These are phyloP conservation scores for Cladobotryum protrusum DNA, from an alignment of 2,329 filamentous ascomycete genomes.

Conservation along the genomic window DNA sequence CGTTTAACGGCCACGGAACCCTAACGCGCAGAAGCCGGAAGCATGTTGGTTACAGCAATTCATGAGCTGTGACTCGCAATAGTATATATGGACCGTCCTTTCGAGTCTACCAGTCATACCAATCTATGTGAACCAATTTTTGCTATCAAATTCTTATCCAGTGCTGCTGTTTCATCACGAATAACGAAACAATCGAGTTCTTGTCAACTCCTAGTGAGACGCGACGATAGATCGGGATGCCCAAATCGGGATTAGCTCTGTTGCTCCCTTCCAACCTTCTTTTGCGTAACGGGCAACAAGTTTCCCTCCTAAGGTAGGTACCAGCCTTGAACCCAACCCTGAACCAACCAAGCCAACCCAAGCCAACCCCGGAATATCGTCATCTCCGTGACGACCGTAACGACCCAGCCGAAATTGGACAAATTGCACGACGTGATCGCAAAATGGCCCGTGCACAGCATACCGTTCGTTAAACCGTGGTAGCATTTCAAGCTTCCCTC, in stretches of 20 bases:
- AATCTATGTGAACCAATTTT: not conserved
- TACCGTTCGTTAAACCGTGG: conserved; percentile 12
- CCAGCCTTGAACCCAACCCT: too few relatives aligned
- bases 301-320: too few relatives aligned
- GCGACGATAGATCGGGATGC: conserved; percentile 6
- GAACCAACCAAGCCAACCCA: too few relatives aligned
- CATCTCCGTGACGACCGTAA: conserved; percentile 30
- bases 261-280: not conserved
- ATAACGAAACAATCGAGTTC: conserved; percentile 2
- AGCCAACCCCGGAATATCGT: conserved; percentile 19
- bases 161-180: conserved; percentile 5
- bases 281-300: conserved; percentile 3
- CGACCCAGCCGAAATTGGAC: not conserved
- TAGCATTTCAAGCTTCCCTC: conserved; percentile 3
- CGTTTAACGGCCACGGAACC: conserved; percentile 3
- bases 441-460: conserved; percentile 19
- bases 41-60: too few relatives aligned
- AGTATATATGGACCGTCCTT: too few relatives aligned
- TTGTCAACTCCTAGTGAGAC: conserved; percentile 12
- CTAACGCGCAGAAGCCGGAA: too few relatives aligned
- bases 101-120: too few relatives aligned
- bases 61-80: too few relatives aligned
- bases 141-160: not conserved
- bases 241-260: conserved; percentile 11
- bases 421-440: too few relatives aligned